Conservation (phyloP, 306 rosid genomes). For the Mimosa pudica region DNA sequence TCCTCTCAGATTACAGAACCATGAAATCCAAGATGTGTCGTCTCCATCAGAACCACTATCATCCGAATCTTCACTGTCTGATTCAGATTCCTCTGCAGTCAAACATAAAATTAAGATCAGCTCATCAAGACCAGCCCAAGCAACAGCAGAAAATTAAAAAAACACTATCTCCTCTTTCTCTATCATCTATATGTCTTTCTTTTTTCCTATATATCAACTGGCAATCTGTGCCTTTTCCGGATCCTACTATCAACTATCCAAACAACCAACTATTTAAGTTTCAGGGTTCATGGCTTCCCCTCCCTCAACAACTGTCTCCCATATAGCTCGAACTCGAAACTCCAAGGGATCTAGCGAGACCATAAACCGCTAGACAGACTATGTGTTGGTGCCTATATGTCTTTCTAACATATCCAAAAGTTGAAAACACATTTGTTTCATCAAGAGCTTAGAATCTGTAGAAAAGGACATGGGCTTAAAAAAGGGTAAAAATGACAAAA, state of each 20-base stretch:
- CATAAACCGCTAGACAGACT: no score
- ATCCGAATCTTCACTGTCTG: constrained; percentile 95
- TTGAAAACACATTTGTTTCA: background rate
- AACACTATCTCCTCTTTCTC: background rate
- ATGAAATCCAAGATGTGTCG: constrained; percentile 98
- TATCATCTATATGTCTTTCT: background rate
- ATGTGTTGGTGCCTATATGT: background rate
- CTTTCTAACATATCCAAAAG: background rate
- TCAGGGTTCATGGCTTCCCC: no score
- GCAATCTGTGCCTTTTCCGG: no score
- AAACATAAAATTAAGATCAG: constrained; percentile 30
- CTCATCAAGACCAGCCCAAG: background rate
- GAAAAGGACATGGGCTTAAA: background rate
- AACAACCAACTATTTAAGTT: no score
- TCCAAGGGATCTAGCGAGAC: no score
- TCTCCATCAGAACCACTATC: constrained; percentile 98
- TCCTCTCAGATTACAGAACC: constrained; percentile 98
- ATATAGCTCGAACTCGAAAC: no score
- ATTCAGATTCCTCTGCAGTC: constrained; percentile 87
- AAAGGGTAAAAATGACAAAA: constrained; percentile 1
- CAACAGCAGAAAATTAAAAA: background rate
- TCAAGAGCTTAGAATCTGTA: background rate
- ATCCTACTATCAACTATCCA: no score
- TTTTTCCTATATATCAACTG: no score
- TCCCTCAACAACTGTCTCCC: no score